These are phyloP conservation scores for Elongisporangium prolatum DNA, from an alignment of 352 stramenopile species.

Conservation along the genomic window DNA sequence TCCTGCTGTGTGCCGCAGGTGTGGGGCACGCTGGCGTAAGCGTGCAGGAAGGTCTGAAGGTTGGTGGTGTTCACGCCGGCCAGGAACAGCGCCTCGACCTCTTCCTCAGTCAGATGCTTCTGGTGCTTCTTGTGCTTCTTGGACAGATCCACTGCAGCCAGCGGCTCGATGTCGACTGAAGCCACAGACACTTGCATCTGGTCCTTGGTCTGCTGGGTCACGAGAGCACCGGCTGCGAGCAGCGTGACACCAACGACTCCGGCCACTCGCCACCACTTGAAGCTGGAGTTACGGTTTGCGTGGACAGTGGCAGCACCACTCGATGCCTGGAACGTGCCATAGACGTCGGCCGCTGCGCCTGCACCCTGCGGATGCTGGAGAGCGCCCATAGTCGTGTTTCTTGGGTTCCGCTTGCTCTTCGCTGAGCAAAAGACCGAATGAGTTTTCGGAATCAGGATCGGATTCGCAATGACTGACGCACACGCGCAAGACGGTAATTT, in stretches of 20 bases:
- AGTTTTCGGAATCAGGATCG: neutral
- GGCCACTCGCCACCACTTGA: neutral
- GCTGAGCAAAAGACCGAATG: neutral
- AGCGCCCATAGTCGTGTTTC: neutral
- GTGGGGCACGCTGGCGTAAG: constrained; percentile 19
- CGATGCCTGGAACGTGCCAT: constrained; percentile 14
- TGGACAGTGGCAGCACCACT: neutral
- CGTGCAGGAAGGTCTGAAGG: neutral
- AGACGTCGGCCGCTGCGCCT: constrained; percentile 7
- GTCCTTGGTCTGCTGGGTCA: neutral
- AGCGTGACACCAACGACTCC: neutral
- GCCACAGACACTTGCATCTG: neutral
- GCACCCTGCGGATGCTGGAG: neutral
- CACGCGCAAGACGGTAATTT: neutral
- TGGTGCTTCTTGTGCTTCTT: neutral
- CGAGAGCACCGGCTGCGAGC: neutral
- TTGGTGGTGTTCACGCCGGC: neutral
- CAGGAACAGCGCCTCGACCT: constrained; percentile 49
- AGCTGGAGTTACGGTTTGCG: neutral
- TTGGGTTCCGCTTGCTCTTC: neutral
- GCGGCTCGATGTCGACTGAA: constrained; percentile 4
- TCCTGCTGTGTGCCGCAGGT: constrained; percentile 15
- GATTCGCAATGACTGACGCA: neutral
- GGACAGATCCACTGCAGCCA: neutral
- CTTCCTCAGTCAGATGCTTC: constrained; percentile 57